Conservation (phyloP, 345 rosid species). For the Eucalyptus cladocalyx region DNA sequence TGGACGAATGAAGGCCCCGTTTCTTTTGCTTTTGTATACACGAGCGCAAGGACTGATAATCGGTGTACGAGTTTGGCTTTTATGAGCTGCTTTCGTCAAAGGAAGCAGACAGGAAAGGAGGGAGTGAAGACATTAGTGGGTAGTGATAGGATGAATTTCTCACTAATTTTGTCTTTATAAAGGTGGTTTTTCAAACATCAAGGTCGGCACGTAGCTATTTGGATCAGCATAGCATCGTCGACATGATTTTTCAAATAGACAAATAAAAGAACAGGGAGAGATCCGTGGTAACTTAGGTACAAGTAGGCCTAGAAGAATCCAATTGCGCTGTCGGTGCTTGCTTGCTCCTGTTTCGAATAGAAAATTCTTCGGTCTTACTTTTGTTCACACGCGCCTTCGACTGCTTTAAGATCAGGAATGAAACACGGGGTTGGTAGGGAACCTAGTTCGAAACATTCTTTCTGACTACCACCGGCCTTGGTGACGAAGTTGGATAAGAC, state of each 20-base stretch:
- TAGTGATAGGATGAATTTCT: neutral
- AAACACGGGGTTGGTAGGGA: neutral
- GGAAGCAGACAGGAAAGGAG: neutral
- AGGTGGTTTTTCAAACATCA: neutral
- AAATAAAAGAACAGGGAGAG: neutral
- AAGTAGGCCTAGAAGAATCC: neutral
- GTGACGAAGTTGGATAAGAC: too few relatives aligned
- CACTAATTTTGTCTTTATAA: neutral
- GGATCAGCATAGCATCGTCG: neutral
- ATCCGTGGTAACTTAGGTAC: neutral
- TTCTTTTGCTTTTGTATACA: neutral
- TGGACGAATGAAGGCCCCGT: neutral
- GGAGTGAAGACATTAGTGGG: neutral
- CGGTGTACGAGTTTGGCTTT: neutral
- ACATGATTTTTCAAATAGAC: neutral
- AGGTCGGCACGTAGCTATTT: neutral
- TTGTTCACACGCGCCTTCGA: neutral
- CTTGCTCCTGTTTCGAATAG: neutral
- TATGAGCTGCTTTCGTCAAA: neutral
- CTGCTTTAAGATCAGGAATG: neutral
- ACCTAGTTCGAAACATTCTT: neutral
- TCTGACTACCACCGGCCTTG: too few relatives aligned
- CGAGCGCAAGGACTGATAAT: neutral
- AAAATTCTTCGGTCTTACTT: neutral
- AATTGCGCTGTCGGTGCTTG: neutral